Base-by-base conservation (phyloP, 148 eudicot genomes). In the Spergularia marina region DNA sequence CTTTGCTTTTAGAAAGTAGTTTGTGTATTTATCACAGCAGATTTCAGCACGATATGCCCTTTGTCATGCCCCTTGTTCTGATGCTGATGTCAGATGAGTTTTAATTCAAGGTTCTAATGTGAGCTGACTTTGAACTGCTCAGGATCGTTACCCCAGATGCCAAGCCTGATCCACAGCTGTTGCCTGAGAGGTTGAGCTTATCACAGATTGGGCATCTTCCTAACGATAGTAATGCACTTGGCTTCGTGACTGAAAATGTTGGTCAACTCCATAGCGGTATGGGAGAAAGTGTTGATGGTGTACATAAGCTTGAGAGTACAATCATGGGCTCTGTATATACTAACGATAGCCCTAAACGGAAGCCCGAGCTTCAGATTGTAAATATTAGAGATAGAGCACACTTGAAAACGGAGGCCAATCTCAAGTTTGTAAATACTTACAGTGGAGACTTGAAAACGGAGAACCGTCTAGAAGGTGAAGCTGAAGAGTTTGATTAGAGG, bases 311-410 rank as follows among this genome's bases (percentile, higher is more conserved):
- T 20, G 58, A 67, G 65, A 85, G 78, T 79, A 78, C 75, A 20
- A 72, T 65, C 59, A 71, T 74, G 81, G 87, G 86, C 80, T 68
- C 67, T 90, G 90, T 90, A 87, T 75, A 88, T 89, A 85, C 68
- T 81, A 75, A 74, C 65, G 79, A 67, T 78, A 23, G 84, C 88
- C 90, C 84, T 73, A 82, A 54, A 74, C 72, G 68, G 23, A 81
- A 72, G 63, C 69, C 83, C 55, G 84, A 30, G 86, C 83, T 77
- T 80, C 86, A 86, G 75, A 52, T 58, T 89, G 90, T 89, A 89
- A 78, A 90, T 92, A 89, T 77, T 85, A 89, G 84, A 77, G 87
- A 83, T 85, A 87, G 83, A 75, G 85, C 84, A 47, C 60, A 67
- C 84, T 77, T 78, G 18, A 76, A 72, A 73, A 69, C 36, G 68